Base-by-base conservation (phyloP, 352 stramenopile genomes). In the Phytophthora rubi region DNA sequence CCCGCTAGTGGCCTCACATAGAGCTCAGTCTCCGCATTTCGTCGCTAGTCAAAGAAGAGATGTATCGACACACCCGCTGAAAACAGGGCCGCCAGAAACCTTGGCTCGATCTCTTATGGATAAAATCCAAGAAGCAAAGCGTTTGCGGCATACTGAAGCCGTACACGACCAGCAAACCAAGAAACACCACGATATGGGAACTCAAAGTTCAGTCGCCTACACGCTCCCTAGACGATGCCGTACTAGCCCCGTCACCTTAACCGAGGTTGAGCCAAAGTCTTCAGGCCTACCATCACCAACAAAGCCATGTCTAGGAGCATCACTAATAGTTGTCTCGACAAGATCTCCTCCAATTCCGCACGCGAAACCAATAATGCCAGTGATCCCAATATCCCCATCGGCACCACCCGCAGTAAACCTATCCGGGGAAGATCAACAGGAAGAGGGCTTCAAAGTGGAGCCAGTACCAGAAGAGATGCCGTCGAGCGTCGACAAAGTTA, bases 101-200 rank as follows among this genome's bases (percentile, higher is more conserved):
- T 73, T 76, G 59, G 59, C 59, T 3, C 66, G 54, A 48, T 75
- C 71, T n/a, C 54, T 87, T 15, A 53, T 76, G 54, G 59, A 79
- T 49, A 82, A 74, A 68, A 80, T 87, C 13, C 48, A 68, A 15
- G 80, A 87, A 54, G 70, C 80, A 5, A 87, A 80, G 63, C 16
- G 21, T 6, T 60, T 87, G 44, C 53, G 68, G 16, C 53, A 42
- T 26, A 6, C 16, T 2, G 39, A 47, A 47, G 13, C 13, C 15
- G 13, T 8, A 47, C 13, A 47, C 39, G 39, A 47, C 6, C 15
- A 16, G 15, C 35, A 10, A 6, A 10, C n/a, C 10, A 39, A 44
- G 9, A 12, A 62, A 12, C 26, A 2, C 8, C n/a, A 2, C 4
- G 16, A 54, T 35, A 30, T 15, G 39, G 30, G 32, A 45, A 7